Evolutionary conservation across 495 filamentous ascomycete species (phyloP).

Genomic region (Echria macrotheca): DNA sequence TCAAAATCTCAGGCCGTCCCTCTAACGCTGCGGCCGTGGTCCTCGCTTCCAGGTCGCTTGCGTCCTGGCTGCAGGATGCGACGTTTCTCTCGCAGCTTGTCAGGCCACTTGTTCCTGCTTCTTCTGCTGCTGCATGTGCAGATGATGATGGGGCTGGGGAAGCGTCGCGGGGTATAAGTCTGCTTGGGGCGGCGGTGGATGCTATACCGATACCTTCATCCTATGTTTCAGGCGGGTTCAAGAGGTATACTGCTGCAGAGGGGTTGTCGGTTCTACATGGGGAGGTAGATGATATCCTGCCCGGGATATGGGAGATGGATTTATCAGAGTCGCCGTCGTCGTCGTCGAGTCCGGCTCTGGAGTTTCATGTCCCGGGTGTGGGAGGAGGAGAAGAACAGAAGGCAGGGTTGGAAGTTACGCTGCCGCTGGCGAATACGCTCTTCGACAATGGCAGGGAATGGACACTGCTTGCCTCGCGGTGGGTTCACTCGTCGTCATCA

Average conservation of each 20-base stretch:
- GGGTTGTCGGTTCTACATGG: slow-evolving; percentile 41
- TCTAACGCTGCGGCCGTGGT: slow-evolving; percentile 26
- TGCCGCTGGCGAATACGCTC: slow-evolving; percentile 72
- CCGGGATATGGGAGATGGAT: slow-evolving; percentile 23
- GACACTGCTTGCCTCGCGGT: slow-evolving; percentile 55
- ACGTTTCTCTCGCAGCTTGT: slow-evolving; percentile 31
- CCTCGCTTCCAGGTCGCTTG: slow-evolving; percentile 30
- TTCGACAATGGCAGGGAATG: slow-evolving; percentile 64
- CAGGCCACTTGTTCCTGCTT: not conserved
- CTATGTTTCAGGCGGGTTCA: too few relatives aligned
- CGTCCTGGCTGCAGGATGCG: slow-evolving; percentile 35
- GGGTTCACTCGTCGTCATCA: too few relatives aligned
- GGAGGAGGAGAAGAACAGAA: too few relatives aligned
- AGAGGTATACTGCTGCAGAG: slow-evolving; percentile 22
- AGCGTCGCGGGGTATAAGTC: too few relatives aligned
- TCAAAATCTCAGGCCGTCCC: not conserved
- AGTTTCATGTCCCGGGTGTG: slow-evolving; percentile 14
- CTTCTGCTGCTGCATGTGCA: too few relatives aligned
- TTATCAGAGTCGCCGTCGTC: too few relatives aligned
- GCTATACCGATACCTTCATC: too few relatives aligned
- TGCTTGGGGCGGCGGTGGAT: slow-evolving; percentile 35
- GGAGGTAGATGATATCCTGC: slow-evolving; percentile 22
- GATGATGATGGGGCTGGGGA: too few relatives aligned
- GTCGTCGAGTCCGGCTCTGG: slow-evolving; percentile 15
- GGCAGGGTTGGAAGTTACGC: too few relatives aligned